Percentiles rank a stretch among this genome's conserved stretches.
Evolutionary conservation across 2,329 filamentous ascomycete genomes (phyloP).

Genomic region (Phaeosphaeria sp.): DNA sequence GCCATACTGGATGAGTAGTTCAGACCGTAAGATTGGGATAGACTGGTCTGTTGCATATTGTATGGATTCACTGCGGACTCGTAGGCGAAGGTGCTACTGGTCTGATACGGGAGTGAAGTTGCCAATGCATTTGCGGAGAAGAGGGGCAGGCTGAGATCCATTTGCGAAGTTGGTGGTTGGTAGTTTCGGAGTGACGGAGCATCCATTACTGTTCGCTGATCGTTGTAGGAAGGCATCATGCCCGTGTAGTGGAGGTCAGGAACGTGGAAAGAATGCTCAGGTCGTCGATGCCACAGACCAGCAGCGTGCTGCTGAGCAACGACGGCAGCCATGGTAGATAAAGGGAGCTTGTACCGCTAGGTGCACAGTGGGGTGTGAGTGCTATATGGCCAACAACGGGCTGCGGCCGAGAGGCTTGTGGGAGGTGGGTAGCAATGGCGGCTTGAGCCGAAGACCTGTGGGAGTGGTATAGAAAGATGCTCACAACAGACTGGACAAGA

Average conservation of each 20-base stretch:
- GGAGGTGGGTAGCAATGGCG: slow-evolving; percentile 25
- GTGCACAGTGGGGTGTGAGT: slow-evolving; percentile 25
- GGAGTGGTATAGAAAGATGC: slow-evolving; percentile 23
- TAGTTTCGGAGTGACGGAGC: slow-evolving; percentile 36
- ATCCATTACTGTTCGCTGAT: slow-evolving; percentile 30
- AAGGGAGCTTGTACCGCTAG: slow-evolving; percentile 23
- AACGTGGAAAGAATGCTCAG: slow-evolving; percentile 37
- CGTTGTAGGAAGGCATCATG: slow-evolving; percentile 40
- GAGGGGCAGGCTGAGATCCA: slow-evolving; percentile 46
- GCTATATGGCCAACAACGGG: slow-evolving; percentile 23
- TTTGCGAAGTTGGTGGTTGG: slow-evolving; percentile 37
- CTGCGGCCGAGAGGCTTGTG: slow-evolving; percentile 23
- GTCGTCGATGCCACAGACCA: slow-evolving; percentile 43
- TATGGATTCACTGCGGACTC: slow-evolving; percentile 45
- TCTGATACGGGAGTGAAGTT: slow-evolving; percentile 44
- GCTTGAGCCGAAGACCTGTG: slow-evolving; percentile 32
- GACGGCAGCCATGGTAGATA: slow-evolving; percentile 45
- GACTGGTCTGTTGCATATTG: slow-evolving; percentile 38
- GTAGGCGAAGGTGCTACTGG: slow-evolving; percentile 43
- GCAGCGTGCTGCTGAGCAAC: slow-evolving; percentile 44
- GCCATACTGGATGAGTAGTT: slow-evolving; percentile 33
- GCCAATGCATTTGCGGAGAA: slow-evolving; percentile 37
- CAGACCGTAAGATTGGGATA: slow-evolving; percentile 28
- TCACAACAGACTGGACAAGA: slow-evolving; percentile 19
- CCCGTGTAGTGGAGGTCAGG: slow-evolving; percentile 38